Base-by-base conservation (phyloP, 2,329 filamentous ascomycete species). In the Gliomastix tumulicola region DNA sequence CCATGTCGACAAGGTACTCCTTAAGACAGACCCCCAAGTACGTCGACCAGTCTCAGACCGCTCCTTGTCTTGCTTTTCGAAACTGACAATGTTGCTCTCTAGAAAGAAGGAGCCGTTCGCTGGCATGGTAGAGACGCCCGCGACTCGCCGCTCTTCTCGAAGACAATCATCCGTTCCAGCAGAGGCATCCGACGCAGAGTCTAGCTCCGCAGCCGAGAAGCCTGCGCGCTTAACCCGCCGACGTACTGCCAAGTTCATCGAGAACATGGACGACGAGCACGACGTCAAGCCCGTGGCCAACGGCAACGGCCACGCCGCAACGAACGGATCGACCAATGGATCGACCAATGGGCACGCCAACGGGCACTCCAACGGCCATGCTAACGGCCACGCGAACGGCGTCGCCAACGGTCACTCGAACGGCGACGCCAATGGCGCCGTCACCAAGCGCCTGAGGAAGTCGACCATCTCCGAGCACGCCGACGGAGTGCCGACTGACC, bases 31-130 rank as follows among this genome's bases (percentile, higher is more conserved):
- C 59, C 30, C 59, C 59, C 21, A 58, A 55, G 59, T 63, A 49
- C 36, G 57, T 46, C 16, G 16, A 22, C 23, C 28, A n/a, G 21
- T 28, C 32, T 31, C 41, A 11, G 32, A 21, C 9, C 40, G 19
- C 21, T 5, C 27, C 28, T 22, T 21, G 19, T 27, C 21, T 13
- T 16, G 2, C 10, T 28, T 28, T n/a, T 9, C 25, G 17, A 28
- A 13, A 27, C 30, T 27, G 27, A 27, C 34, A 39, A 16, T 30
- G 30, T 22, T 22, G 28, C 13, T 21, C 7, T 28, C 19, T 27
- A 79, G 74, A 46, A 79, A 79, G 57, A 76, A 75, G 58, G 74
- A 77, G 52, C 68, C 75, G 40, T 78, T 76, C 48, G 66, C 75
- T 23, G 74, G 74, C 48, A 76, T 79, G 74, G 59, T 79, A 41